Percentiles rank a stretch among this genome's conserved stretches.
These are phyloP conservation scores for Suillus subaureus DNA, from an alignment of 768 basidiomycete genomes.

Conservation along the genomic window DNA sequence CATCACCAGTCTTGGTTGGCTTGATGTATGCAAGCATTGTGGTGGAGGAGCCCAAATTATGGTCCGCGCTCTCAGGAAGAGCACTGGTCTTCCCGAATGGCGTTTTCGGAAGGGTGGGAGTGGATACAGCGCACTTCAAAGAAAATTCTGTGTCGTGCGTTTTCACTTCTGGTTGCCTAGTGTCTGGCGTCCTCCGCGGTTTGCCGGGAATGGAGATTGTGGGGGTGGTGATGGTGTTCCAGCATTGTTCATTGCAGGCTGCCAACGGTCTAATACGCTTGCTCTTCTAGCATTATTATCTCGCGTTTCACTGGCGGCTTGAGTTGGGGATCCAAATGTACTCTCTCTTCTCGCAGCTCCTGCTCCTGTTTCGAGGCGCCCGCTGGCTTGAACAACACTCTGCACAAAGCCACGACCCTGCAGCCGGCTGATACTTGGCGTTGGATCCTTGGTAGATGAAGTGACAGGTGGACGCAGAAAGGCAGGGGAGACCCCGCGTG, in stretches of 20 bases:
- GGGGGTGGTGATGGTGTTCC: slow-evolving; percentile 40
- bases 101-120: slow-evolving; percentile 37
- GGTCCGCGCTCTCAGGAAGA: slow-evolving; percentile 29
- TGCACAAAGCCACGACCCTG: slow-evolving; percentile 88
- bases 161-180: slow-evolving; percentile 28
- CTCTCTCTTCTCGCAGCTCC: slow-evolving; percentile 26
- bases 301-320: slow-evolving; percentile 40
- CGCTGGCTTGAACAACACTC: slow-evolving; percentile 74
- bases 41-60: slow-evolving; percentile 70
- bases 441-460: slow-evolving; percentile 64
- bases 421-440: slow-evolving; percentile 79
- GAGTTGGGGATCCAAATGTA: slow-evolving; percentile 31
- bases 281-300: slow-evolving; percentile 35
- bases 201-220: slow-evolving; percentile 37
- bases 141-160: slow-evolving; percentile 36
- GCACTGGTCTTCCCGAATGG: slow-evolving; percentile 27
- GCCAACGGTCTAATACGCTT: slow-evolving; percentile 78
- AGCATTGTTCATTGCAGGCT: slow-evolving; percentile 35
- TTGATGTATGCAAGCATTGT: slow-evolving; percentile 71
- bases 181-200: slow-evolving; percentile 42
- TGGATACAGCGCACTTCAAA: slow-evolving; percentile 44
- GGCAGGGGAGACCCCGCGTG: slow-evolving; percentile 50
- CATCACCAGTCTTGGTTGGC: slow-evolving; percentile 49
- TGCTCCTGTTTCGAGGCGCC: slow-evolving; percentile 44
- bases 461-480: slow-evolving; percentile 50